A percentile compares a stretch with the other conserved stretches of the same genome.
These are phyloP conservation scores for Gaeumannomyces sp. DNA, from an alignment of 2,329 filamentous ascomycete genomes.

Conservation along the genomic window DNA sequence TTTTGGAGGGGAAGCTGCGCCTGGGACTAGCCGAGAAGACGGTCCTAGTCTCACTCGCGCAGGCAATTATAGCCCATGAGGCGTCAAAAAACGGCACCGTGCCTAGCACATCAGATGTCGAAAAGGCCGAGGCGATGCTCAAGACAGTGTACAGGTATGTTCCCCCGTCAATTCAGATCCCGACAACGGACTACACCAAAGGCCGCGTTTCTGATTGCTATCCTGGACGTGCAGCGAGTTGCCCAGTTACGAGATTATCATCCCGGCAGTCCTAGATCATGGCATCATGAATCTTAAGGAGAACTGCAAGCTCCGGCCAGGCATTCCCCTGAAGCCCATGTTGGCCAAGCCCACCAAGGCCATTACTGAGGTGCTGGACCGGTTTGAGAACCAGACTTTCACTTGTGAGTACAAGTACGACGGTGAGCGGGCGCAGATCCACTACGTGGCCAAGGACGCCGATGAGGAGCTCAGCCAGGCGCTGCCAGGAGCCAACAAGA, in stretches of 20 bases:
- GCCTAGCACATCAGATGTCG: conserved; percentile 69
- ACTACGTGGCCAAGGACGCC: conserved; percentile 83
- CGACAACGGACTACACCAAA: neutral
- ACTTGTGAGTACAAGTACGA: conserved; percentile 99
- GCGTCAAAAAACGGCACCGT: conserved; percentile 62
- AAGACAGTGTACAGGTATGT: conserved; percentile 82
- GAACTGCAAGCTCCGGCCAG: conserved; percentile 84
- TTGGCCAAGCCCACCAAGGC: conserved; percentile 97
- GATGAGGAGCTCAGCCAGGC: conserved; percentile 61
- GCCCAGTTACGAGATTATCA: conserved; percentile 90
- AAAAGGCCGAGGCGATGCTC: conserved; percentile 75
- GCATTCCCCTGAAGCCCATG: conserved; percentile 96
- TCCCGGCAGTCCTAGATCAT: conserved; percentile 80
- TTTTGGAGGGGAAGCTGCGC: conserved; percentile 88
- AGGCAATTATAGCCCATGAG: conserved; percentile 83
- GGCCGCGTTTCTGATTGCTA: conserved; percentile 25
- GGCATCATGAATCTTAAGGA: conserved; percentile 79
- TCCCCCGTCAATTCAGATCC: neutral
- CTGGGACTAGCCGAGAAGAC: conserved; percentile 89
- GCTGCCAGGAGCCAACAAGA: conserved; percentile 54
- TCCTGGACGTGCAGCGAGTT: conserved; percentile 59
- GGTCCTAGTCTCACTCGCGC: conserved; percentile 81
- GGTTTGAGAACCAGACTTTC: conserved; percentile 91
- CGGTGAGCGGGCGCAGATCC: conserved; percentile 95
- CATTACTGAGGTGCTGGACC: conserved; percentile 93